phyloP scores from a whole-genome alignment of 163 green algal genomes.

The Scenedesmus sp. region DNA sequence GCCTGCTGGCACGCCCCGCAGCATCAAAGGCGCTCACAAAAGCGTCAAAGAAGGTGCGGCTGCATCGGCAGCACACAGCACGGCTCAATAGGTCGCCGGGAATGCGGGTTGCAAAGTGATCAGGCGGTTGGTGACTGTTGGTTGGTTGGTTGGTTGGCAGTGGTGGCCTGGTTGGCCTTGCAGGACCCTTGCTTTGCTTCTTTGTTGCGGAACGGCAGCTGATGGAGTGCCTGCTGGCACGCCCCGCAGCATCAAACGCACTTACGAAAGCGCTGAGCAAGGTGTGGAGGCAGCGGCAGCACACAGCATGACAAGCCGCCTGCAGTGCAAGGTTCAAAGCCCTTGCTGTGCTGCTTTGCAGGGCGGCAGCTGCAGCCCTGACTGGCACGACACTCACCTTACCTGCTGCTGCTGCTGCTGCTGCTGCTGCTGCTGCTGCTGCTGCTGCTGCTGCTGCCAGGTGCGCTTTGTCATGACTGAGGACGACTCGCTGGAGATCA shows the following conservation, averaged over 20 bases:
- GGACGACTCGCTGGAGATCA: neutral
- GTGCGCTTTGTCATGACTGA: constrained; percentile 3
- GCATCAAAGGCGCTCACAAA: constrained; percentile 8
- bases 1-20: constrained; percentile 11
- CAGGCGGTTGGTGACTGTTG: too few relatives aligned
- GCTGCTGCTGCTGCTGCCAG: neutral
- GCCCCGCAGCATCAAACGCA: constrained; percentile 1
- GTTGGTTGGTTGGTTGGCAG: neutral
- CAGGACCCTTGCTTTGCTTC: too few relatives aligned
- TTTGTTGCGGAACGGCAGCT: neutral
- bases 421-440: neutral
- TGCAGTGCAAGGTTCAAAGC: too few relatives aligned
- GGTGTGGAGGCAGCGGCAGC: neutral
- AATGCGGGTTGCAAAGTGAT: too few relatives aligned
- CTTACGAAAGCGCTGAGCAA: neutral
- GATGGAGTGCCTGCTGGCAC: constrained; percentile 28
- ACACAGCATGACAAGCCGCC: too few relatives aligned
- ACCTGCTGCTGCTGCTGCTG: neutral
- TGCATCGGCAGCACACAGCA: too few relatives aligned
- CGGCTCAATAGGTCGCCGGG: too few relatives aligned
- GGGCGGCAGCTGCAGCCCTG: too few relatives aligned
- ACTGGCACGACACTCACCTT: neutral
- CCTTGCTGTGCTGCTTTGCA: too few relatives aligned
- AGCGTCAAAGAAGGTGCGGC: neutral
- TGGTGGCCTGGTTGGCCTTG: too few relatives aligned